Conservation (phyloP, 768 basidiomycete species). For the Butyriboletus loyo region DNA sequence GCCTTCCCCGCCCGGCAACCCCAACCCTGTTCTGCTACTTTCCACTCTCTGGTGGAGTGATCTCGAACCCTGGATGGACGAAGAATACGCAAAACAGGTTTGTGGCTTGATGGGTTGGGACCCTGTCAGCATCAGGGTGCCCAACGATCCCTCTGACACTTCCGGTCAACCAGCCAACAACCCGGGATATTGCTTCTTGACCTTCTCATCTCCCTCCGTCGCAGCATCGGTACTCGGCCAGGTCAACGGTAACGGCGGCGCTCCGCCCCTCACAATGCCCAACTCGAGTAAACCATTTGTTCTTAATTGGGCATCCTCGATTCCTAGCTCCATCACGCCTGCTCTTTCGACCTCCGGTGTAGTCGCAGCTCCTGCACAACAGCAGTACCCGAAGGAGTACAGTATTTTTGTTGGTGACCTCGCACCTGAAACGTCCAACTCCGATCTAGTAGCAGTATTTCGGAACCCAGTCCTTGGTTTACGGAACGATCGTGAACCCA, state of each 20-base stretch:
- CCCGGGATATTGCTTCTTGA: conserved; percentile 84
- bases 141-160: conserved; percentile 55
- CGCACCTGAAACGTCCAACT: conserved; percentile 89
- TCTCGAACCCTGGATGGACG: conserved; percentile 96
- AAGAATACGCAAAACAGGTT: conserved; percentile 89
- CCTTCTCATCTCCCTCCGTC: conserved; percentile 69
- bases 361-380: conserved; percentile 34
- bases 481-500: conserved; percentile 82
- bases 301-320: conserved; percentile 69
- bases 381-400: conserved; percentile 79
- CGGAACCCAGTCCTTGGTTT: conserved; percentile 85
- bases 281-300: conserved; percentile 81
- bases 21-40: conserved; percentile 37
- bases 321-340: conserved; percentile 35
- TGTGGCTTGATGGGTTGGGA: conserved; percentile 88
- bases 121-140: conserved; percentile 68
- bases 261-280: conserved; percentile 66
- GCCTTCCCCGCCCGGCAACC: conserved; percentile 25
- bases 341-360: conserved; percentile 28
- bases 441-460: conserved; percentile 92
- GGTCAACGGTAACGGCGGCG: conserved; percentile 47
- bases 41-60: conserved; percentile 83
- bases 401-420: conserved; percentile 95
- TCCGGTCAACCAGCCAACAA: conserved; percentile 73
- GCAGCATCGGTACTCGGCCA: conserved; percentile 71